Evolutionary conservation across 2,329 filamentous ascomycete genomes (phyloP), one percentile per base, ranked within the genome.

Genomic region (Aureobasidium sp.): DNA sequence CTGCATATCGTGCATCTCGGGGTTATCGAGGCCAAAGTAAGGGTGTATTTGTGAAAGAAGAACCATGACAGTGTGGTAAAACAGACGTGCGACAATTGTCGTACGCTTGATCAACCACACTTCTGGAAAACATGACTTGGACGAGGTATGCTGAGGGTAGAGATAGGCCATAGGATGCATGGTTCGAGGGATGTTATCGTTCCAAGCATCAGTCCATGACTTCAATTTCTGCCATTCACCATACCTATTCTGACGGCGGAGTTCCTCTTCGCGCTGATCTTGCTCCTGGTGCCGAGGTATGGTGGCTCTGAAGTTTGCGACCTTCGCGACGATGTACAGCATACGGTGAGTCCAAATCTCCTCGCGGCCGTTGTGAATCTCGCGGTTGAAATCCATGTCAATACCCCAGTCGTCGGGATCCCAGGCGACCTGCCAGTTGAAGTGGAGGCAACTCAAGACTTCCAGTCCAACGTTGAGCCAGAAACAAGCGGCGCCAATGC

Each of bases 381-480:
- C 78, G 8, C 79, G 77, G 7, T 77, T 76, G 68, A 94, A 88
- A 67, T 88, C 83, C 80, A 94, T 85, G 68, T 96, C 87, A 20
- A 97, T 80, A 1, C 89, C 89, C 92, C 93, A 97, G 12, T 90
- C 85, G 68, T 96, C 90, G 0, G 91, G 92, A 60, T 96, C 86
- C 90, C 91, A 96, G 0, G 90, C 87, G 14, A 91, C 85, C 66
- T 87, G 84, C 88, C 90, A 96, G 71, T 93, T 91, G 74, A 91
- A 91, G 66, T 90, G 87, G 17, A 97, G 79, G 72, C 91, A 96
- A 66, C 86, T 90, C 31, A 97, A 79, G n/a, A 97, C 80, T 72
- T 97, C 93, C 82, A 96, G 88, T 17, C 88, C 88, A 17, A 96
- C 86, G 68, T 95, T 96, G 41, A 97, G 79, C 92, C 93, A 97